Conservation (phyloP, 2,329 filamentous ascomycete genomes). For the Pseudocercospora ulei region DNA sequence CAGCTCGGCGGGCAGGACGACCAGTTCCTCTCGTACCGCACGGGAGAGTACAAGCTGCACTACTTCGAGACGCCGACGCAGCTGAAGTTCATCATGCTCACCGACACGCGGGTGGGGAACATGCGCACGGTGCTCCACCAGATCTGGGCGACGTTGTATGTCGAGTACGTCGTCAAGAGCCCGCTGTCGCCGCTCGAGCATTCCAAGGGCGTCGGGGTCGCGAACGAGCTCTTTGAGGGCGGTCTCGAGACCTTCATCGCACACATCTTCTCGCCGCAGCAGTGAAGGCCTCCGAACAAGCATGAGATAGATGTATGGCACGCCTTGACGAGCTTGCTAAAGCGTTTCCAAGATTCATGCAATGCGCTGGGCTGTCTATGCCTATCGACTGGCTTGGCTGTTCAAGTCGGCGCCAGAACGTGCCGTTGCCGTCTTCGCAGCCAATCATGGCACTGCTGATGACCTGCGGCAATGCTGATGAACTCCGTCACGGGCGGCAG, state of each 20-base stretch:
- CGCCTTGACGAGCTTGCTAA: too few relatives aligned
- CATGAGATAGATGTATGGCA: not conserved
- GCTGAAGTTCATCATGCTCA: slow-evolving; percentile 93
- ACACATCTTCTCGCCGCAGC: slow-evolving; percentile 18
- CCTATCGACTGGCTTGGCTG: too few relatives aligned
- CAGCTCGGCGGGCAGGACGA: slow-evolving; percentile 91
- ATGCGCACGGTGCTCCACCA: slow-evolving; percentile 93
- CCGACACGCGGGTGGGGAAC: slow-evolving; percentile 61
- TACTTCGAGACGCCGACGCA: slow-evolving; percentile 97
- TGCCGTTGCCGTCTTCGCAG: too few relatives aligned
- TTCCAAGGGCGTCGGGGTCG: slow-evolving; percentile 52
- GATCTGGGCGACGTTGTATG: slow-evolving; percentile 96
- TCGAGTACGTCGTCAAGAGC: slow-evolving; percentile 73
- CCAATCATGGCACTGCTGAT: too few relatives aligned
- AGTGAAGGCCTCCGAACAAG: not conserved
- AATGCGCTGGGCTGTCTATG: too few relatives aligned
- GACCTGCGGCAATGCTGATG: too few relatives aligned
- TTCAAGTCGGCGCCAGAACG: too few relatives aligned
- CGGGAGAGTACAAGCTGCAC: slow-evolving; percentile 92
- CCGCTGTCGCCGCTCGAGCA: slow-evolving; percentile 54
- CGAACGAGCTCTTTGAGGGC: slow-evolving; percentile 56
- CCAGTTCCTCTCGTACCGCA: slow-evolving; percentile 84
- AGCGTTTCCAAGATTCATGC: too few relatives aligned
- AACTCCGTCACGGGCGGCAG: too few relatives aligned
- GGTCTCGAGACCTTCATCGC: slow-evolving; percentile 64